Evolutionary conservation across 495 filamentous ascomycete genomes (phyloP), one percentile per base, ranked within the genome.

Genomic region (Hyaloscypha bicolor): DNA sequence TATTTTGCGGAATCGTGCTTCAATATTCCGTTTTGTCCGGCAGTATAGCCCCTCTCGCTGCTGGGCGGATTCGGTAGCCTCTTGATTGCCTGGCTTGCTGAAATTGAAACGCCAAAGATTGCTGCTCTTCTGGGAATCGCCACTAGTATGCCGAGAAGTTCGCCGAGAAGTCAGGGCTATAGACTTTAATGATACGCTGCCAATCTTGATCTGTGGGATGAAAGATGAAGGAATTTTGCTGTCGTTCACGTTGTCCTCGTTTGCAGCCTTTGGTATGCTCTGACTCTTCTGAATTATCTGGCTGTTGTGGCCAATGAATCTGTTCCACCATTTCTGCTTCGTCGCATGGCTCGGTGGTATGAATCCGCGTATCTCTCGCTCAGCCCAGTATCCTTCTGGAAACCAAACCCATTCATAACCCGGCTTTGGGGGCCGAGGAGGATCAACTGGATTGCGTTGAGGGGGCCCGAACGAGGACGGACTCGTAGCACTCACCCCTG

Each of bases 361-460:
- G 32, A 62, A 39, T 16, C 64, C 37, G 2, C 22, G 48, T 21
- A 45, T 71, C 60, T 82, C 76, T 11, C 83, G 77, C 70, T 86
- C 83, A 11, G 83, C 82, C 83, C 82, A 85, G 67, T 83, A 85
- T 8, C 83, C 83, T 45, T 80, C 79, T 1, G 83, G 82, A 69
- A 81, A 85, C 83, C 82, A 86, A 11, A 86, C 82, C 83, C 79
- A 86, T 73, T 86, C 83, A 61, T 74, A 75, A 2, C 83, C 82
- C 9, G 81, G 76, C 59, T 71, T 81, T 56, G 83, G 71, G 0
- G 81, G 80, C 9, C 83, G 77, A 31, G 83, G 83, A 8, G 83
- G 83, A 57, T 86, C 82, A 65, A 60, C 62, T 19, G 63, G 56
- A 64, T 69, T 51, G 9, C 66, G 64, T 22, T 39, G 31, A 33